These are phyloP conservation scores for Colletotrichum spaethianum DNA, from an alignment of 2,329 filamentous ascomycete genomes.

Conservation along the genomic window DNA sequence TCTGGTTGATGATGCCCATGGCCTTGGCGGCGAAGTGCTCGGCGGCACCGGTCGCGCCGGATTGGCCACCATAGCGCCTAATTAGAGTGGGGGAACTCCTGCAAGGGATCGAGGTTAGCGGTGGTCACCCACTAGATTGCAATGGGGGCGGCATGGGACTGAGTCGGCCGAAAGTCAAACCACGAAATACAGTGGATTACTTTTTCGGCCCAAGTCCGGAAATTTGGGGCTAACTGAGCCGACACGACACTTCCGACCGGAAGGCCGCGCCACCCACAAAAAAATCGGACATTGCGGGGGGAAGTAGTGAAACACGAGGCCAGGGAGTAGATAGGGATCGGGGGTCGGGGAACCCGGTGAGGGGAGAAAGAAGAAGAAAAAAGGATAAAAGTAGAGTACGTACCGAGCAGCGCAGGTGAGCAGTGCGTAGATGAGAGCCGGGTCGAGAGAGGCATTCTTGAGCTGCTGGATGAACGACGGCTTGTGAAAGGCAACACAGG, in stretches of 20 bases:
- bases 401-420: slow-evolving; percentile 72
- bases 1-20: slow-evolving; percentile 69
- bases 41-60: slow-evolving; percentile 65
- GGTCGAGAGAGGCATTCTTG: slow-evolving; percentile 69
- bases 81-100: slow-evolving; percentile 71
- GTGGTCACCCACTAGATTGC: neutral
- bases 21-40: slow-evolving; percentile 73
- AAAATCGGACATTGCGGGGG: slow-evolving; percentile 43
- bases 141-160: neutral
- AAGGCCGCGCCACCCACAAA: slow-evolving; percentile 40
- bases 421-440: slow-evolving; percentile 70
- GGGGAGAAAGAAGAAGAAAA: neutral
- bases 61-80: slow-evolving; percentile 70
- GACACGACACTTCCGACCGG: slow-evolving; percentile 35
- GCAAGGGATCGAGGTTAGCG: slow-evolving; percentile 23
- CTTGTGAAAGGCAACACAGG: slow-evolving; percentile 75
- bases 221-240: slow-evolving; percentile 28
- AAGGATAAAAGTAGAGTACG: slow-evolving; percentile 47
- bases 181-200: neutral
- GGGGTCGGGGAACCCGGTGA: neutral
- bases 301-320: slow-evolving; percentile 43
- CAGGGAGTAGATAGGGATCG: slow-evolving; percentile 43
- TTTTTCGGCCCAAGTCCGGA: slow-evolving; percentile 36
- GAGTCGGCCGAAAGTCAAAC: slow-evolving; percentile 32
- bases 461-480: slow-evolving; percentile 73